Evolutionary conservation across 345 rosid species (phyloP).

Genomic region (Boechera retrofracta): DNA sequence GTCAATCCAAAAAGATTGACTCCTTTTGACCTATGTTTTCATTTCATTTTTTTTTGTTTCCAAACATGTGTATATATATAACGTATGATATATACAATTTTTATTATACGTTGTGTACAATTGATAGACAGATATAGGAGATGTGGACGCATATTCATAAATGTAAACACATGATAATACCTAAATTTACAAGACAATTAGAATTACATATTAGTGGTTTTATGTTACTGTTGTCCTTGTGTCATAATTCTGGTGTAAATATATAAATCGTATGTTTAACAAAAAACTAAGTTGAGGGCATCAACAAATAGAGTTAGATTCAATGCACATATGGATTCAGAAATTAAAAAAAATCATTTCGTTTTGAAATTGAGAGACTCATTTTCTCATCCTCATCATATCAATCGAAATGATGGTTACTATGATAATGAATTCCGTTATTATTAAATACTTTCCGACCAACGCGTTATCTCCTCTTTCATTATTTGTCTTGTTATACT

Average conservation of each 20-base stretch:
- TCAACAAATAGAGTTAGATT: constrained; percentile 6
- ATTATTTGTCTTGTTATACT: constrained; percentile 1
- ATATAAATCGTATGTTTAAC: neutral
- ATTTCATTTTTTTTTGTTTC: neutral
- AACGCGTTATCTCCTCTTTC: constrained; percentile 41
- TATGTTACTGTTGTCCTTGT: neutral
- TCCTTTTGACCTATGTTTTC: constrained; percentile 38
- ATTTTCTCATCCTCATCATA: constrained; percentile 33
- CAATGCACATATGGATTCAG: constrained; percentile 14
- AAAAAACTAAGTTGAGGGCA: neutral
- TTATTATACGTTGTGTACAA: too few relatives aligned
- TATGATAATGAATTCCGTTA: constrained; percentile 25
- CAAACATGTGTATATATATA: neutral
- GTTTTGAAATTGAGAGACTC: constrained; percentile 31
- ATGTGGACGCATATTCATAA: neutral
- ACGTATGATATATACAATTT: too few relatives aligned
- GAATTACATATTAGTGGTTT: neutral
- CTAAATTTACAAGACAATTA: neutral
- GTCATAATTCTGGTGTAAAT: neutral
- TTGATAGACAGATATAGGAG: neutral
- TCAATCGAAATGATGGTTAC: constrained; percentile 34
- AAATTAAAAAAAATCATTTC: constrained; percentile 31
- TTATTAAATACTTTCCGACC: constrained; percentile 43
- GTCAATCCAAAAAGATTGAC: constrained; percentile 36
- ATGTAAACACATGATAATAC: neutral